Evolutionary conservation across 108 stramenopile genomes (phyloP).

Genomic region (Cyclostephanos invisitatus): DNA sequence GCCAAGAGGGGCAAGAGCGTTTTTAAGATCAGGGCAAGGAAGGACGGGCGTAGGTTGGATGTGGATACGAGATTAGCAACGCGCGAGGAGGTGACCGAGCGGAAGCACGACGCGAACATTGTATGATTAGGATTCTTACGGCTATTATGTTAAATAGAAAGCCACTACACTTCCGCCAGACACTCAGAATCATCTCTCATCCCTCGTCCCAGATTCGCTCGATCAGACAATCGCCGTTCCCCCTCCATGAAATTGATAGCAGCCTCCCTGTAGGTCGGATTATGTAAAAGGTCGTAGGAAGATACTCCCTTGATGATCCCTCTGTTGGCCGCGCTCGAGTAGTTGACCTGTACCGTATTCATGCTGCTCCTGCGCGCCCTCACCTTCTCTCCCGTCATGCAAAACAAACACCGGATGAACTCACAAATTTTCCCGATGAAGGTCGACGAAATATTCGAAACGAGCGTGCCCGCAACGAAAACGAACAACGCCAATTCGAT

Average conservation of each 20-base stretch:
- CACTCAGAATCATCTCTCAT: background rate
- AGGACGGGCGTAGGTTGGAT: slow-evolving; percentile 54
- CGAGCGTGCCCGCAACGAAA: slow-evolving; percentile 18
- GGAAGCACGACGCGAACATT: slow-evolving; percentile 49
- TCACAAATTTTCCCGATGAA: slow-evolving; percentile 35
- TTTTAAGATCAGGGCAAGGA: slow-evolving; percentile 46
- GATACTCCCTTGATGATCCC: slow-evolving; percentile 57
- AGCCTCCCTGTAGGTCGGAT: slow-evolving; percentile 59
- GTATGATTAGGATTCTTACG: slow-evolving; percentile 22
- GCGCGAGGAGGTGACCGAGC: slow-evolving; percentile 35
- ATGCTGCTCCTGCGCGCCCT: slow-evolving; percentile 39
- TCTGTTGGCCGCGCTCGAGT: slow-evolving; percentile 49
- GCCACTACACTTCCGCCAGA: background rate
- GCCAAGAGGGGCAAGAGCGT: slow-evolving; percentile 60
- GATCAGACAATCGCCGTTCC: slow-evolving; percentile 10
- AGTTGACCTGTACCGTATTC: slow-evolving; percentile 57
- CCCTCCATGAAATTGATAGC: slow-evolving; percentile 50
- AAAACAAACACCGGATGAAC: slow-evolving; percentile 43
- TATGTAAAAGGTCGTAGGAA: slow-evolving; percentile 59
- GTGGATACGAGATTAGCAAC: slow-evolving; percentile 67
- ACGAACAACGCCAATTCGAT: slow-evolving; percentile 31
- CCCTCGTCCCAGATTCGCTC: background rate
- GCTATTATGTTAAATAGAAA: background rate
- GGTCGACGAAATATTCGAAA: slow-evolving; percentile 32
- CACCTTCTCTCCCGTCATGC: slow-evolving; percentile 39